Evolutionary conservation across 768 basidiomycete genomes (phyloP), one percentile per base, ranked within the genome.

Genomic region (Mycena albidolilacea): DNA sequence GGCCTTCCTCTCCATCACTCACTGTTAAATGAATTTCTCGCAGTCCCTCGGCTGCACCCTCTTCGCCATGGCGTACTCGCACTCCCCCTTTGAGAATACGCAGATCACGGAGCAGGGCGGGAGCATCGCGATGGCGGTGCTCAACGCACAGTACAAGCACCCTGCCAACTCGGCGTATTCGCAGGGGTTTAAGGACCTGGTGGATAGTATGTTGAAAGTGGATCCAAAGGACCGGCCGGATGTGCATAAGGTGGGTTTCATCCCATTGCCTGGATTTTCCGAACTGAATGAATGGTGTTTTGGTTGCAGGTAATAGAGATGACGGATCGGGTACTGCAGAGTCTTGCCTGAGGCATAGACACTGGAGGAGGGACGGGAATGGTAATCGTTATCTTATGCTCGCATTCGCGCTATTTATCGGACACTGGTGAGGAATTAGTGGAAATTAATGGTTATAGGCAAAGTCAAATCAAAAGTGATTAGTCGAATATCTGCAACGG

Each of bases 41-140:
- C 62, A 98, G 97, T 97, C 97, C 2, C 88, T 99, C 19, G 98
- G 98, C 1, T 98, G 97, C 83, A 97, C 97, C 0, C 87, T 99
- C 59, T 99, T 90, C 77, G 97, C 98, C 0, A 90, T 99, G 58
- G 97, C 97, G 0, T 98, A 99, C 83, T 93, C 93, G 3, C 95
- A 96, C 79, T 98, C 97, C 3, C 97, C 97, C 0, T 99, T 99
- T 78, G 97, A 99, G 84, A 97, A 93, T 73, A 90, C 88, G 0
- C 95, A 95, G 81, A 95, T 94, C 7, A 96, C 94, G 3, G 95
- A 96, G 77, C 97, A 98, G 80, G 97, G 97, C 44, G 96, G 96
- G 14, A 97, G 95, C 57, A 96, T 99, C 78, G 97, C 97, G 1
- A 97, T 99, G 97, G 97, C 97, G 0, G 97, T 98, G 61, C 85